Percentiles rank a stretch among this genome's conserved stretches.
phyloP scores from a whole-genome alignment of 257 asterid species.

The Fraxinus anomala region DNA sequence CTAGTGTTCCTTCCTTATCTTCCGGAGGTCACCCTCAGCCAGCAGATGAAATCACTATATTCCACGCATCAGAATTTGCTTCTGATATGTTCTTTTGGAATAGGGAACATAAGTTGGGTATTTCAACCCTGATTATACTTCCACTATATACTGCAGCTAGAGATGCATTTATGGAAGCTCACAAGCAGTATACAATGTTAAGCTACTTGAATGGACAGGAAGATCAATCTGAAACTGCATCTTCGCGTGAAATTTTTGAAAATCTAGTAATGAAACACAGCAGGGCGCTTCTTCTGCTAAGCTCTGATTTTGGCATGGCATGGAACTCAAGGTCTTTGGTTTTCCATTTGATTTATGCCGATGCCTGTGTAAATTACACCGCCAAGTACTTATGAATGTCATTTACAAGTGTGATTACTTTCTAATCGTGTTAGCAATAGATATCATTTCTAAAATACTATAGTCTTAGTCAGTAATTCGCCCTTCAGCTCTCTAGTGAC shows the following conservation, averaged over 20 bases:
- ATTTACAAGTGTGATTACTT: neutral
- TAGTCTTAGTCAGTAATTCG: slow-evolving; percentile 1
- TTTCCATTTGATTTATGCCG: neutral
- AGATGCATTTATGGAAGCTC: slow-evolving; percentile 65
- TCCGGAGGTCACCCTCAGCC: slow-evolving; percentile 23
- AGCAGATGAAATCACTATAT: slow-evolving; percentile 25
- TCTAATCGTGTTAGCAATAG: slow-evolving; percentile 2
- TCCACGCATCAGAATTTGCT: slow-evolving; percentile 27
- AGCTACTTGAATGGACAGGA: slow-evolving; percentile 26
- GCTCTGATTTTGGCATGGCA: slow-evolving; percentile 90
- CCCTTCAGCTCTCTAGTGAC: slow-evolving; percentile 6
- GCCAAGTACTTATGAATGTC: neutral
- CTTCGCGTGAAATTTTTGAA: slow-evolving; percentile 39
- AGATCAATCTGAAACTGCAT: slow-evolving; percentile 30
- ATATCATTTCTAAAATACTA: slow-evolving; percentile 10
- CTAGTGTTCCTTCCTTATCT: slow-evolving; percentile 28
- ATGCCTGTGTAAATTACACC: slow-evolving; percentile 3
- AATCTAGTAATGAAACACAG: slow-evolving; percentile 79
- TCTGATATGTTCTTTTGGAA: slow-evolving; percentile 57
- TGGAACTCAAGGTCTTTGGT: slow-evolving; percentile 79
- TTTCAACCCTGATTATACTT: slow-evolving; percentile 61
- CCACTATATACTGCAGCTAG: slow-evolving; percentile 69
- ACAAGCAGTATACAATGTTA: slow-evolving; percentile 41
- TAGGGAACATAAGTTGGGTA: slow-evolving; percentile 75
- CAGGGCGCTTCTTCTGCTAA: slow-evolving; percentile 70